phyloP scores from a whole-genome alignment of 75 land plant genomes.

The Selaginella moellendorffii region DNA sequence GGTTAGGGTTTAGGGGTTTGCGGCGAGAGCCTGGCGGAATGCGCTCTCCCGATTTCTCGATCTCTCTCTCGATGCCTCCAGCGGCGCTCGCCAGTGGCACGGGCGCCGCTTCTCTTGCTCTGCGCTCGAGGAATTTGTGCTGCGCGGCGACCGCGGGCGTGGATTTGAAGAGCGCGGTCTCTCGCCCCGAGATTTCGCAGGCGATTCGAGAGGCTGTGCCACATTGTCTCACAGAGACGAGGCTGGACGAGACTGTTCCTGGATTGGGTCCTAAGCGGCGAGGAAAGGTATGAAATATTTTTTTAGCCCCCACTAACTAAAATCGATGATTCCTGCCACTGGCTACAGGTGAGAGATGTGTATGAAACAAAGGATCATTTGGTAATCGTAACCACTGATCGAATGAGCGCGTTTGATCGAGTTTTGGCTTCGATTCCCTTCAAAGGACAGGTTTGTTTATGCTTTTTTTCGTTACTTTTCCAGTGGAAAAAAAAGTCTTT shows the following conservation, averaged over 20 bases:
- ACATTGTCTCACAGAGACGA: conserved; percentile 62
- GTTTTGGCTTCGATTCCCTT: conserved; percentile 93
- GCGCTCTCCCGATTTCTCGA: no score
- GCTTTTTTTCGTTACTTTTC: no score
- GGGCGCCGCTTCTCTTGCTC: no score
- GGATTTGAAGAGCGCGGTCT: no score
- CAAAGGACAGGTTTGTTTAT: conserved; percentile 77
- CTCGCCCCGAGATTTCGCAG: conserved; percentile 22
- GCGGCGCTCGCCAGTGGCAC: no score
- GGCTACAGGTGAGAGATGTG: conserved; percentile 74
- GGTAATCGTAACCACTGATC: conserved; percentile 82
- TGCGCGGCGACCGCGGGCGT: no score
- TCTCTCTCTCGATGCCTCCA: no score
- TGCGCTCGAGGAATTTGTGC: no score
- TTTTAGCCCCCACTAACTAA: no score
- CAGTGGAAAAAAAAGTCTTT: no score
- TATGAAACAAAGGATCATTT: conserved; percentile 75
- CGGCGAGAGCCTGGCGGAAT: no score
- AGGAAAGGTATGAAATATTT: conserved; percentile 82
- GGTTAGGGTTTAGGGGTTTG: no score
- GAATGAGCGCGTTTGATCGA: conserved; percentile 93
- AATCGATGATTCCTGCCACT: conserved; percentile 3
- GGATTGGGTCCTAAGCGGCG: conserved; percentile 44
- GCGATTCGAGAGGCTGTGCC: conserved; percentile 24
- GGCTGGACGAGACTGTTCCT: conserved; percentile 49